Evolutionary conservation across 1,139 yeast genomes (phyloP).

Genomic region (Suhomyces wounanorum): DNA sequence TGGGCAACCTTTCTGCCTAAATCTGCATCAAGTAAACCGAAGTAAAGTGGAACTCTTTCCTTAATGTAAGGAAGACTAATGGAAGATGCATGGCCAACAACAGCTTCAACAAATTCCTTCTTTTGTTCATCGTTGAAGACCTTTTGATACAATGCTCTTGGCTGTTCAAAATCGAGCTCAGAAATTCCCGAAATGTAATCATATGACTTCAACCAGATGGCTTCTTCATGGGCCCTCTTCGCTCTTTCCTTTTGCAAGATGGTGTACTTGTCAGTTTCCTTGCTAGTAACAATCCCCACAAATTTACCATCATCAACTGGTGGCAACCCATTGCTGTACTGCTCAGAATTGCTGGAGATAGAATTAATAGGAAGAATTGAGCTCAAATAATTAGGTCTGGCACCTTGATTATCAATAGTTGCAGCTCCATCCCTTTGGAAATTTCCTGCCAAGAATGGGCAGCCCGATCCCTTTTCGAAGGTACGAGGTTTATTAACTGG

Average conservation of each 20-base stretch:
- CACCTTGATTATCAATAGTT: conserved; percentile 23
- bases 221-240: conserved; percentile 35
- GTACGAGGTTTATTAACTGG: conserved; percentile 30
- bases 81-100: conserved; percentile 40
- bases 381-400: conserved; percentile 37
- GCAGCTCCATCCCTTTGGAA: conserved; percentile 44
- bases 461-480: conserved; percentile 20
- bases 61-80: conserved; percentile 30
- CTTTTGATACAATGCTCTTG: conserved; percentile 41
- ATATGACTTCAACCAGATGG: conserved; percentile 38
- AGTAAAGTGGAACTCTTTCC: conserved; percentile 39
- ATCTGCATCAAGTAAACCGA: conserved; percentile 37
- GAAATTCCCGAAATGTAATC: conserved; percentile 41
- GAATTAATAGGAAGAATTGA: conserved; percentile 24
- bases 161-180: conserved; percentile 47
- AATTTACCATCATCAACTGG: conserved; percentile 22
- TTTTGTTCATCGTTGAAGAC: conserved; percentile 35
- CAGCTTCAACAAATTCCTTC: conserved; percentile 34
- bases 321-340: conserved; percentile 22
- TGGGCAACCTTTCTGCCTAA: conserved; percentile 36
- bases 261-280: conserved; percentile 25
- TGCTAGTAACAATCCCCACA: conserved; percentile 31
- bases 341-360: conserved; percentile 19
- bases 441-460: conserved; percentile 39
- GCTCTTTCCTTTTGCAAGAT: conserved; percentile 28